phyloP scores from a whole-genome alignment of 169 alveolate species.

The Plasmodium cynomolgi region DNA sequence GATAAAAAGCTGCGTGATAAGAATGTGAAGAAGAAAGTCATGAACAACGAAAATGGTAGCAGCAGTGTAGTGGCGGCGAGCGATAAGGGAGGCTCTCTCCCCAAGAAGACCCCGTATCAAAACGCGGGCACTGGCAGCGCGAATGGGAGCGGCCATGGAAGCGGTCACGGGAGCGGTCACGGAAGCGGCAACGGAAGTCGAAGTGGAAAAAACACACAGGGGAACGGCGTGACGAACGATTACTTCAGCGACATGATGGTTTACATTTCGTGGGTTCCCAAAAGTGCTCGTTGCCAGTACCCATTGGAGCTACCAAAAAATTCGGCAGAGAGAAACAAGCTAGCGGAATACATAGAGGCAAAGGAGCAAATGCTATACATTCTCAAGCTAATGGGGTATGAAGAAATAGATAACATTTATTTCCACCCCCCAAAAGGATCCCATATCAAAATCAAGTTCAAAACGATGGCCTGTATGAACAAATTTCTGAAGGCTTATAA shows the following conservation, averaged over 20 bases:
- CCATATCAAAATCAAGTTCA: constrained; percentile 70
- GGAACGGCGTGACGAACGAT: constrained; percentile 11
- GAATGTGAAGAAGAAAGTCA: constrained; percentile 5
- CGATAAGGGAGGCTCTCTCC: background rate
- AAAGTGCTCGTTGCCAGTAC: constrained; percentile 74
- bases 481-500: constrained; percentile 52
- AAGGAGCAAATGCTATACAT: constrained; percentile 71
- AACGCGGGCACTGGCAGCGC: background rate
- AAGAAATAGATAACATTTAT: constrained; percentile 54
- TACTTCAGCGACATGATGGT: constrained; percentile 75
- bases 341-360: constrained; percentile 69
- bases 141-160: background rate
- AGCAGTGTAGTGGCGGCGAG: background rate
- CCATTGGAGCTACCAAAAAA: constrained; percentile 68
- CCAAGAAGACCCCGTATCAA: constrained; percentile 13
- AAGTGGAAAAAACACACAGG: background rate
- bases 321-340: constrained; percentile 71
- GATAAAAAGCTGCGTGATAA: constrained; percentile 34
- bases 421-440: constrained; percentile 77
- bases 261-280: constrained; percentile 76
- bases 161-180: too few species aligned
- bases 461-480: constrained; percentile 51
- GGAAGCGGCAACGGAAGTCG: background rate
- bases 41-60: constrained; percentile 8
- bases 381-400: constrained; percentile 61